Base-by-base conservation (phyloP, 2,329 filamentous ascomycete genomes). In the Aspergillus sp. region DNA sequence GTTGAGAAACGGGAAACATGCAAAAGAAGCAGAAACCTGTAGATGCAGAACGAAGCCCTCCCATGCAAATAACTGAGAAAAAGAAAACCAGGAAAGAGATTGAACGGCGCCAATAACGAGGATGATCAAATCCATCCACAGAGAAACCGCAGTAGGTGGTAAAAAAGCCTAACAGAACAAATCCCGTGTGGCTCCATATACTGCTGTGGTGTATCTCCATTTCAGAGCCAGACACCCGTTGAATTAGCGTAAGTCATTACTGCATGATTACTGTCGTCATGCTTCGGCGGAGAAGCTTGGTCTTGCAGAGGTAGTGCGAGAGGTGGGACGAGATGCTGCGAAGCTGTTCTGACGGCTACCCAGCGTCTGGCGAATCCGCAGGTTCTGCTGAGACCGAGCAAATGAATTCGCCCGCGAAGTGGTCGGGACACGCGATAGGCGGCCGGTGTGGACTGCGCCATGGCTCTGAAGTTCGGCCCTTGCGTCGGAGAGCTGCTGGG, bases 401-500 rank as follows among this genome's bases (percentile, higher is more conserved):
- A 76, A 75, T 1, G 76, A 78, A 57, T 72, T 75, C 47, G 74
- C 74, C n/a, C 75, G 68, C 11, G 76, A 77, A 11, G 66, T 67
- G 23, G 72, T 71, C 0, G 74, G 75, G 6, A 79, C 65, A 53
- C 74, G 74, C 17, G 76, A 78, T 1, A 71, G 63, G 11, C 71
- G 70, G 30, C 72, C 73, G 22, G 47, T 43, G 43, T 58, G 59
- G 43, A 53, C 34, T 7, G 53, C 54, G 25, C 71, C 70, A 17
- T 73, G 59, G 19, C 65, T 66, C 41, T 77, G 71, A 22, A 73
- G 62, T 23, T 77, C 74, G 17, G 72, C 64, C 34, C 74, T 73
- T 30, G 77, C 82, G 19, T 78, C 77, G 11, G 84, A 84, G 3
- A 91, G 77, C 46, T 83, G 83, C 75, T 90, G 86, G 0, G 89